Evolutionary conservation across 1,139 yeast species (phyloP).

Genomic region (Candida glucosophila): DNA sequence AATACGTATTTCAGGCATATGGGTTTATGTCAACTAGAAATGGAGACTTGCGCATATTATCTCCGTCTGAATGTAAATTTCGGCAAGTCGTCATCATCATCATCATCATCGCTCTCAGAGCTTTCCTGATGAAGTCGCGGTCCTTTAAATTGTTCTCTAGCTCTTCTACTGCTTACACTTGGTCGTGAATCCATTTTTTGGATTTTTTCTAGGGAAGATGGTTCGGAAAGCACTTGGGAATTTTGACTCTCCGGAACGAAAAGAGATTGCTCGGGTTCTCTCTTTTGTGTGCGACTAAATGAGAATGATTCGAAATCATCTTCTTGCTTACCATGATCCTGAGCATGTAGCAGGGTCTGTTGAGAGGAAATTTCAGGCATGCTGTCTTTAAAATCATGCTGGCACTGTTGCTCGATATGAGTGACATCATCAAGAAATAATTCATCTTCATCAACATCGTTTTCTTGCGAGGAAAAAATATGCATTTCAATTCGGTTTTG

Average conservation of each 20-base stretch:
- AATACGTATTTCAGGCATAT: slow-evolving; percentile 39
- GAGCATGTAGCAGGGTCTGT: no score
- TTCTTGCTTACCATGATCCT: neutral
- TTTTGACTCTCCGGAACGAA: no score
- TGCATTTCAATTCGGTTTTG: slow-evolving; percentile 17
- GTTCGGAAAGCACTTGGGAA: no score
- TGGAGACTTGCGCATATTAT: slow-evolving; percentile 2
- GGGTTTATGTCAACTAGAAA: slow-evolving; percentile 37
- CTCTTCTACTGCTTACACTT: neutral
- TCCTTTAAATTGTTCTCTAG: slow-evolving; percentile 1
- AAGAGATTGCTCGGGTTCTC: no score
- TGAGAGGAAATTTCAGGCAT: no score
- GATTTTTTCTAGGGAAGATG: neutral
- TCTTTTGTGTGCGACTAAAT: neutral
- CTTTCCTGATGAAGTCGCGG: slow-evolving; percentile 6
- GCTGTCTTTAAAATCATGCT: no score
- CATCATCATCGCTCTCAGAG: slow-evolving; percentile 22
- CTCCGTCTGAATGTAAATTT: slow-evolving; percentile 24
- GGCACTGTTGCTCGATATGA: no score
- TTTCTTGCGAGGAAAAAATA: no score
- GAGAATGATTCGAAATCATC: slow-evolving; percentile 1
- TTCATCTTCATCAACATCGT: no score
- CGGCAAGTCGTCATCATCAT: slow-evolving; percentile 29
- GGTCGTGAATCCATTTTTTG: neutral
- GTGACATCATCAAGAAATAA: no score